Evolutionary conservation across 352 stramenopile genomes (phyloP).

Genomic region (Elongisporangium anandrum): DNA sequence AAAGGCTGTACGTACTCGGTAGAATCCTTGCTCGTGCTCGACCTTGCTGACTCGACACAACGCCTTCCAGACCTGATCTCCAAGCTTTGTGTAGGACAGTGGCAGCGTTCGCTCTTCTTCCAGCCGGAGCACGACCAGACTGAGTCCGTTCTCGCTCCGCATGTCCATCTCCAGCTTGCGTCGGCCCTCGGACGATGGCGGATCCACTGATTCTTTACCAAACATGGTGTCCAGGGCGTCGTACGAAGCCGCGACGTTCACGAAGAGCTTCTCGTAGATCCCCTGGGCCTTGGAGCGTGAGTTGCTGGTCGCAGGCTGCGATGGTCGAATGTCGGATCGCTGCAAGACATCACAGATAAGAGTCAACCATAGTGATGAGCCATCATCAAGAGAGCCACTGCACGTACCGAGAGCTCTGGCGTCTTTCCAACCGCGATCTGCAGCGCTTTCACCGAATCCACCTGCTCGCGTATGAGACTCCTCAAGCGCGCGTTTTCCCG

Average conservation of each 20-base stretch:
- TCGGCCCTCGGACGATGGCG: not conserved
- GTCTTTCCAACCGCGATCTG: not conserved
- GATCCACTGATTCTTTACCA: not conserved
- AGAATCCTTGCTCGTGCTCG: not conserved
- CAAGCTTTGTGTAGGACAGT: not conserved
- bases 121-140: not conserved
- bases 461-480: slow-evolving; percentile 30
- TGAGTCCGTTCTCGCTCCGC: not conserved
- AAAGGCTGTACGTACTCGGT: not conserved
- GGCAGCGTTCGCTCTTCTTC: not conserved
- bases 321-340: not conserved
- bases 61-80: not conserved
- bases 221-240: not conserved
- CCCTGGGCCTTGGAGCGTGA: not conserved
- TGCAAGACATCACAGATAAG: not conserved
- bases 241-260: not conserved
- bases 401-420: not conserved
- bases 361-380: not conserved
- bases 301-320: not conserved
- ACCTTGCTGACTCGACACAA: not conserved
- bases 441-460: not conserved
- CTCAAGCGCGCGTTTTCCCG: slow-evolving; percentile 43
- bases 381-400: not conserved
- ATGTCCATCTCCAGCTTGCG: not conserved
- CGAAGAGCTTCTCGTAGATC: not conserved